These are phyloP conservation scores for Fusarium anguioides DNA, from an alignment of 2,329 filamentous ascomycete species.

Conservation along the genomic window DNA sequence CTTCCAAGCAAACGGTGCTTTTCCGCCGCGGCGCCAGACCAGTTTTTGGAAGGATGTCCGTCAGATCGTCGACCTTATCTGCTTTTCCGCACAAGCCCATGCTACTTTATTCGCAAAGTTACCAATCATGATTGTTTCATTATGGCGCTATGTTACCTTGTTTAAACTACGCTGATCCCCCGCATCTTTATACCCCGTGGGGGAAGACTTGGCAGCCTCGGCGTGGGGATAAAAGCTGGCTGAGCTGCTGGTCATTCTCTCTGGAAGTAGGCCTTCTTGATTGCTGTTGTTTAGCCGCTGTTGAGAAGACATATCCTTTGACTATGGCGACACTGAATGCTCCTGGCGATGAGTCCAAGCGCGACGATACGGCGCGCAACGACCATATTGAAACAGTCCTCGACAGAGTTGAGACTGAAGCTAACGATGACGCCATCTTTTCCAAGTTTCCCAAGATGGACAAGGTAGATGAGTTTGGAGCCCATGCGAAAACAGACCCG, in stretches of 20 bases:
- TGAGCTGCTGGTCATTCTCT: not conserved
- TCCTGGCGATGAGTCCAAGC: not conserved
- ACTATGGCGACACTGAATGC: no score
- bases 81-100: constrained; percentile 1
- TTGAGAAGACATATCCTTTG: no score
- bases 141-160: not conserved
- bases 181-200: constrained; percentile 21
- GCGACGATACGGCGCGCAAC: not conserved
- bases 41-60: not conserved
- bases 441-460: constrained; percentile 36
- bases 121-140: not conserved
- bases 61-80: not conserved
- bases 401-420: constrained; percentile 20
- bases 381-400: constrained; percentile 16
- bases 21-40: not conserved
- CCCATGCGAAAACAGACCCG: constrained; percentile 36
- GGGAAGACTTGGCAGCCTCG: constrained; percentile 12
- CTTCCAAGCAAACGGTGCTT: not conserved
- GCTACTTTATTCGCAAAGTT: not conserved
- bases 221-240: constrained; percentile 5
- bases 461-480: constrained; percentile 39
- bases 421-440: constrained; percentile 15
- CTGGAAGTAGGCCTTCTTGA: not conserved
- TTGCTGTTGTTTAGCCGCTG: no score
- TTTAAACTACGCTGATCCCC: constrained; percentile 19